These are phyloP conservation scores for Auricularia auricula-judae DNA, from an alignment of 768 basidiomycete species.

Conservation along the genomic window DNA sequence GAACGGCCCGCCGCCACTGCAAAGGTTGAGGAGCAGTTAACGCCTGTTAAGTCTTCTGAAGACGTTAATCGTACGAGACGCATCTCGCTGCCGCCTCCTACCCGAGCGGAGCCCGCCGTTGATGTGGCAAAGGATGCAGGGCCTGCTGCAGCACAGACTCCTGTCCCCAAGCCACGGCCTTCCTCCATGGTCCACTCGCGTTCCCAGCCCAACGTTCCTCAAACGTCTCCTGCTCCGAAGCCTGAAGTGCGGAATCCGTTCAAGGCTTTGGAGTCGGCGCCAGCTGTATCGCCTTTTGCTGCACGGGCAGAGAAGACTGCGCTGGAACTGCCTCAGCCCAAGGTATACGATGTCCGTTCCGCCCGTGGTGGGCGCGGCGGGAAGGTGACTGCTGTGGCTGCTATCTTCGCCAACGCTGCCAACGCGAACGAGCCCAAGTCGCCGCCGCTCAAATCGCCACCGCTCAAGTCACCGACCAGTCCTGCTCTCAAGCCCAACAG, in stretches of 20 bases:
- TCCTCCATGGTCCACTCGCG: background rate
- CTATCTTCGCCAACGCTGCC: constrained; percentile 50
- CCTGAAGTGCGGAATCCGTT: background rate
- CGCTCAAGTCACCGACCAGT: background rate
- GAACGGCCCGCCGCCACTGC: background rate
- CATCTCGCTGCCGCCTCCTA: background rate
- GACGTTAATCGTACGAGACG: background rate
- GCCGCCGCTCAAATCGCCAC: background rate
- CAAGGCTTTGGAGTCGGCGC: background rate
- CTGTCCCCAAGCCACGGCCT: background rate
- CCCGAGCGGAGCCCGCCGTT: background rate
- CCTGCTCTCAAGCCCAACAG: background rate
- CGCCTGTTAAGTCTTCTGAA: background rate
- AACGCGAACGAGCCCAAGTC: background rate
- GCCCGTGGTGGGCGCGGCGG: constrained; percentile 72
- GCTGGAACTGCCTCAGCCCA: constrained; percentile 23
- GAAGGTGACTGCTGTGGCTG: constrained; percentile 58
- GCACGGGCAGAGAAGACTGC: background rate
- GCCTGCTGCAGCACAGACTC: background rate
- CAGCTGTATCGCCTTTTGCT: background rate
- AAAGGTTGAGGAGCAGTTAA: background rate
- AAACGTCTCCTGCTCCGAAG: background rate
- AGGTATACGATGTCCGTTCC: constrained; percentile 57
- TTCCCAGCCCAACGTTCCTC: background rate
- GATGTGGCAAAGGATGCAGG: background rate